Conservation (phyloP, 2,329 filamentous ascomycete species). For the Diplodia seriata region DNA sequence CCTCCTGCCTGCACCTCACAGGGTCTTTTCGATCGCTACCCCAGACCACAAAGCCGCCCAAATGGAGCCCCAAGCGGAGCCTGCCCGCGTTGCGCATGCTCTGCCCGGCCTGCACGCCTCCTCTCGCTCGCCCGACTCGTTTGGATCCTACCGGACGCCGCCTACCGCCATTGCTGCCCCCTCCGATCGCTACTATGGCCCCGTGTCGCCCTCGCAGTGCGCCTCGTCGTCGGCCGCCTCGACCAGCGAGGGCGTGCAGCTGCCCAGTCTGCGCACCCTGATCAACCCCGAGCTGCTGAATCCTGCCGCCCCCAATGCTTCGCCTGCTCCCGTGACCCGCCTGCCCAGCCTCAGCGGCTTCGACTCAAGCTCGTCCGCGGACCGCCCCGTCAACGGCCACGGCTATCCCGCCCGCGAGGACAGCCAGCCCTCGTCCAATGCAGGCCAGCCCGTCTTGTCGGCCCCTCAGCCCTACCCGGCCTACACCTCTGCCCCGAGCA, state of each 20-base stretch:
- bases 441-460: conserved; percentile 38
- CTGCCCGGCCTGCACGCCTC: conserved; percentile 7
- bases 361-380: conserved; percentile 37
- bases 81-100: conserved; percentile 11
- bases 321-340: conserved; percentile 19
- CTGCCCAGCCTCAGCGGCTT: conserved; percentile 37
- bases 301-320: conserved; percentile 40
- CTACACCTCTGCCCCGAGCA: conserved; percentile 31
- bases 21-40: conserved; percentile 9
- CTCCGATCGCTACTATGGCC: conserved; percentile 35
- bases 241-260: conserved; percentile 35
- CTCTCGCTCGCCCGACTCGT: conserved; percentile 27
- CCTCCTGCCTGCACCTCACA: conserved; percentile 20
- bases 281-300: conserved; percentile 47
- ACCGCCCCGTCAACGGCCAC: conserved; percentile 42
- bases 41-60: not conserved
- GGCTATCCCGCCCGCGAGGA: conserved; percentile 47
- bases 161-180: conserved; percentile 1
- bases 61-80: conserved; percentile 20
- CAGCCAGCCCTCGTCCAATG: conserved; percentile 45
- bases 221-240: conserved; percentile 24
- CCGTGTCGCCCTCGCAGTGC: conserved; percentile 38
- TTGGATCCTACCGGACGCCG: conserved; percentile 18
- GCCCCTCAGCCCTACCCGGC: conserved; percentile 41
- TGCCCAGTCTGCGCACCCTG: conserved; percentile 49